Base-by-base conservation (phyloP, 495 filamentous ascomycete genomes). In the Cladorrhinum samala region DNA sequence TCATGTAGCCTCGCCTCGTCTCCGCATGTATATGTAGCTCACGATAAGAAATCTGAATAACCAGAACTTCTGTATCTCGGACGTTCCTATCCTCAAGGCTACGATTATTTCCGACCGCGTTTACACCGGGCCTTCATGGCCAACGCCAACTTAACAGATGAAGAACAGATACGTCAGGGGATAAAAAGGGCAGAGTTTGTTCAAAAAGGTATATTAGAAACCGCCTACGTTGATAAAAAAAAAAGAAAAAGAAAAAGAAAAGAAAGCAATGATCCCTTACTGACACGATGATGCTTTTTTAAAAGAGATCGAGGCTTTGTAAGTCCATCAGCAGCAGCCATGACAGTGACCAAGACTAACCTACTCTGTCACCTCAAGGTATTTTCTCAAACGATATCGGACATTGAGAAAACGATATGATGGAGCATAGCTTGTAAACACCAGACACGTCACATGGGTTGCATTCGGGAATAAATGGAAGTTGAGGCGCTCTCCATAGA, bases 361-460 rank as follows among this genome's bases (percentile, higher is more conserved):
- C n/a, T n/a, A 5, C 16, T 9, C 37, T 7, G 2, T n/a, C n/a
- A n/a, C n/a, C n/a, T n/a, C 57, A 67, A 97, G 92, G 65, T 96
- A 96, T 71, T 93, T 92, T 74, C 73, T 98, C 55, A 97, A 95
- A 74, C 82, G 86, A 68, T 98, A 98, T 75, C 83, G 93, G 57
- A 82, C 89, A 43, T 76, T 98, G 59, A 84, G 84, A 62, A 82
- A 91, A 72, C 80, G 89, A 64, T 97, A 97, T 74, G 81, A 84
- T 46, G 67, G 59, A 19, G 57, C 48, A 24, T 65, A 53, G 55
- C 11, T 33, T 33, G 5, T 33, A 11, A 33, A 33, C 5, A 33
- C 6, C 5, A 33, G 27, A 33, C 11, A 33, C n/a, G n/a, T n/a
- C n/a, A n/a, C n/a, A n/a, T n/a, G n/a, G n/a, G n/a, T 16, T 2